Base-by-base conservation (phyloP, 2,329 filamentous ascomycete genomes). In the Penicillium verrucosum region DNA sequence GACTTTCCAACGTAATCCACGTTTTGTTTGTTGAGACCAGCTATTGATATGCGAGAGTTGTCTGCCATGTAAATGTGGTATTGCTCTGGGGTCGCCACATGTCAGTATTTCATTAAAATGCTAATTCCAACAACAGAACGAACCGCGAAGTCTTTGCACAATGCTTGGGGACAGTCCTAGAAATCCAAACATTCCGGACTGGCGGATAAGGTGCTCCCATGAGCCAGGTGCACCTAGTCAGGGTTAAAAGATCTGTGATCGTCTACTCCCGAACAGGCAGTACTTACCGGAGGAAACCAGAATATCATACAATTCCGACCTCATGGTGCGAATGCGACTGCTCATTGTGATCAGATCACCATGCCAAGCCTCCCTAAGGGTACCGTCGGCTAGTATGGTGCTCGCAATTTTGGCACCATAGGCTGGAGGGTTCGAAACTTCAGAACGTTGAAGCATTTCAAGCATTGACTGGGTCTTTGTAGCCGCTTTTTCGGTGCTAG, bases 151-250 rank as follows among this genome's bases (percentile, higher is more conserved):
- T 46, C 64, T 61, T 52, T 61, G 51, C 12, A 82, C 79, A 40
- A 82, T 76, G 3, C 70, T 56, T 36, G 74, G 71, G 5, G 58
- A 76, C 29, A 83, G 66, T 0, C 81, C 81, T 2, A 79, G 74
- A 53, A 95, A 97, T 70, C 88, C 92, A 80, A 97, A 97, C 93
- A 97, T 97, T 78, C 93, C 93, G 67, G 97, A 97, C 81, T 97
- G 93, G 67, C 94, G 89, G 25, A 92, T 94, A 21, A 70, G 50
- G 40, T 68, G 67, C 11, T 64, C 64, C 66, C 66, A 68, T 5
- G 75, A 89, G 34, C 92, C 93, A 0, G 92, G 92, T 0, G 92
- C 96, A 38, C 83, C 85, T 60, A 91, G 80, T 70, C 86, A 84
- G 18, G 75, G 94, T 90, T 12, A 43, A 34, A 9, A 25, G 27